phyloP scores from a whole-genome alignment of 176 grass and related monocot species.

The Hsuehochloa calcarea region DNA sequence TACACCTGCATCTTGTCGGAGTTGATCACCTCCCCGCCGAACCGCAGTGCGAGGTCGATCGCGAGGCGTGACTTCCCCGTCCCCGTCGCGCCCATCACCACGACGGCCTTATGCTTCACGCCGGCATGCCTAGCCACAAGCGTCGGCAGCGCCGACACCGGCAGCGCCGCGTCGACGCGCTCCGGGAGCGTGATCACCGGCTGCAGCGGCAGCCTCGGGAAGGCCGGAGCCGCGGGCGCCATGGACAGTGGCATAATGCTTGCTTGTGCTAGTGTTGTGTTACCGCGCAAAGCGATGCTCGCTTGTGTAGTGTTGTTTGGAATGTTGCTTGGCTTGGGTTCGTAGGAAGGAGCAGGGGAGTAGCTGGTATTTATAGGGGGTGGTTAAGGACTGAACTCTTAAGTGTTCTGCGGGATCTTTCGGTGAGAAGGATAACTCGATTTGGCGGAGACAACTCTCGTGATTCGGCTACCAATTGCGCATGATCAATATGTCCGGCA shows the following conservation, averaged over 20 bases:
- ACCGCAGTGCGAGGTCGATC: slow-evolving; percentile 61
- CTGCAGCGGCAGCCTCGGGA: not conserved
- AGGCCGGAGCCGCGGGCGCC: slow-evolving; percentile 17
- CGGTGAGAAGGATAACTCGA: too few relatives aligned
- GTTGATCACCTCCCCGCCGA: slow-evolving; percentile 76
- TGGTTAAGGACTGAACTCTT: not conserved
- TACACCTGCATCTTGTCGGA: slow-evolving; percentile 90
- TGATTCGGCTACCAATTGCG: too few relatives aligned
- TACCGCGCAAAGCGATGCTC: not conserved
- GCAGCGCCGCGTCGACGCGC: not conserved
- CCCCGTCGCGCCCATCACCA: slow-evolving; percentile 84
- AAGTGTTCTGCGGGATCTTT: too few relatives aligned
- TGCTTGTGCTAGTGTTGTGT: not conserved
- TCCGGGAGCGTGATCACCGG: slow-evolving; percentile 30
- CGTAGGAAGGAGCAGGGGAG: not conserved
- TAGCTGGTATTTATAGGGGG: slow-evolving; percentile 34
- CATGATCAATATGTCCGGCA: too few relatives aligned
- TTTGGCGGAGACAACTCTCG: too few relatives aligned
- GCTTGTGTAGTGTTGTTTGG: not conserved
- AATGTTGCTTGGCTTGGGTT: not conserved
- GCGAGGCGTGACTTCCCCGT: slow-evolving; percentile 89
- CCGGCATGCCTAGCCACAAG: slow-evolving; percentile 22
- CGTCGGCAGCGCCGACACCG: not conserved
- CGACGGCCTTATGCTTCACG: slow-evolving; percentile 62
- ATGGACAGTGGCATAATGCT: slow-evolving; percentile 15